phyloP scores from a whole-genome alignment of 2,329 filamentous ascomycete species.

The Ceratocystis harringtonii region DNA sequence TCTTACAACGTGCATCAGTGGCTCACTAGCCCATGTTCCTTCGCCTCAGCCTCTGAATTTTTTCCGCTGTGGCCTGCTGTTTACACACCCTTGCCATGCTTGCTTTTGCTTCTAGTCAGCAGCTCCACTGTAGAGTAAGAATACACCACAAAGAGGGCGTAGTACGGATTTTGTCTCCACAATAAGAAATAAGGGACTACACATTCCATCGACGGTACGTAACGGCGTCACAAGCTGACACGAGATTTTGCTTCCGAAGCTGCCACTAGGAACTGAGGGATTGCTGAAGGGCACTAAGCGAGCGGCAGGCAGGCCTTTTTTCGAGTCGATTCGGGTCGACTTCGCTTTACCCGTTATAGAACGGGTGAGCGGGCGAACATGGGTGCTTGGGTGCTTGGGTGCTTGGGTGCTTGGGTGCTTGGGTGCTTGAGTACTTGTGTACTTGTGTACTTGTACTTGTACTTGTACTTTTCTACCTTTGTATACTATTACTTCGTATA shows the following conservation, averaged over 20 bases:
- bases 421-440: too few relatives aligned
- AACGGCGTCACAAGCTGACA: constrained; percentile 6
- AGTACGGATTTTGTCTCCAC: not conserved
- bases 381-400: too few relatives aligned
- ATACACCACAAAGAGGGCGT: not conserved
- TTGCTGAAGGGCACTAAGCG: not conserved
- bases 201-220: not conserved
- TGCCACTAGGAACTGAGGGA: constrained; percentile 3
- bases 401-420: too few relatives aligned
- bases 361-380: too few relatives aligned
- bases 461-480: too few relatives aligned
- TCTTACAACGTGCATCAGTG: not conserved
- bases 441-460: too few relatives aligned
- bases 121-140: too few relatives aligned
- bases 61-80: not conserved
- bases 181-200: not conserved
- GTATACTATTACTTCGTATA: too few relatives aligned
- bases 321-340: not conserved
- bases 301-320: not conserved
- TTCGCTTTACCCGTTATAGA: too few relatives aligned
- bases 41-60: not conserved
- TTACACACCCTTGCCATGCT: not conserved
- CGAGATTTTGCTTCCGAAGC: not conserved
- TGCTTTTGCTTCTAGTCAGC: too few relatives aligned
- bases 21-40: not conserved